Evolutionary conservation across 176 grass and related monocot species (phyloP), one percentile per base, ranked within the genome.

Genomic region (Aegilops umbellulata): DNA sequence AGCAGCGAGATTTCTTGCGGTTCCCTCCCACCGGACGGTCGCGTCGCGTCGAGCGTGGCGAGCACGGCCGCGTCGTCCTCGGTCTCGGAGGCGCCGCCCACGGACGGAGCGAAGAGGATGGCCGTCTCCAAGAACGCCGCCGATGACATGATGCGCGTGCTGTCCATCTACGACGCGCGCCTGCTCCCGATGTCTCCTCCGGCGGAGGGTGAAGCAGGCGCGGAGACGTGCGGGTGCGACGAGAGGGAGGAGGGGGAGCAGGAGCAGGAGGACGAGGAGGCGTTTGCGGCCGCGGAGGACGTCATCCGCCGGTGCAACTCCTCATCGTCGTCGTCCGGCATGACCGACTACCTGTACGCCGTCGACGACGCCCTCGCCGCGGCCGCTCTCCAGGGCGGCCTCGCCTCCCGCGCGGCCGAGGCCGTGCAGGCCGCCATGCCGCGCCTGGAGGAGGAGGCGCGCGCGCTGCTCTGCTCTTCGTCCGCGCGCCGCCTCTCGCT

Each of bases 71-170:
- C 72, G 8, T 41, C 72, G 15, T 24, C 1, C 23, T 63, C 60
- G 4, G n/a, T 25, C n/a, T 25, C 60, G 23, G 3, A 63, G 69
- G n/a, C 42, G 7, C 14, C 24, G 72, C 25, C 72, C 8, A 75
- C 72, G 42, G 42, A 75, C 72, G 5, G 51, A 27, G 72, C 26
- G 0, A 75, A 75, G 72, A 75, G 72, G 72, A 75, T 75, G 72
- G 97, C 90, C 14, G 85, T 93, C 49, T 92, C 97, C 25, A 92
- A 95, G 65, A 91, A 95, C 93, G 93, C 95, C 17, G 93, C 93
- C 41, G 89, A 95, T n/a, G 94, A 98, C 86, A 94, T 98, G 94
- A 92, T 96, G 39, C 86, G 82, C 80, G 92, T 91, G 76, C 25
- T 99, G 29, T 91, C 94, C 0, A 84, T 70, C 10, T 94, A 88